Percentiles rank a stretch among this genome's conserved stretches.
These are phyloP conservation scores for Annulohypoxylon maeteangense DNA, from an alignment of 495 filamentous ascomycete species.

Conservation along the genomic window DNA sequence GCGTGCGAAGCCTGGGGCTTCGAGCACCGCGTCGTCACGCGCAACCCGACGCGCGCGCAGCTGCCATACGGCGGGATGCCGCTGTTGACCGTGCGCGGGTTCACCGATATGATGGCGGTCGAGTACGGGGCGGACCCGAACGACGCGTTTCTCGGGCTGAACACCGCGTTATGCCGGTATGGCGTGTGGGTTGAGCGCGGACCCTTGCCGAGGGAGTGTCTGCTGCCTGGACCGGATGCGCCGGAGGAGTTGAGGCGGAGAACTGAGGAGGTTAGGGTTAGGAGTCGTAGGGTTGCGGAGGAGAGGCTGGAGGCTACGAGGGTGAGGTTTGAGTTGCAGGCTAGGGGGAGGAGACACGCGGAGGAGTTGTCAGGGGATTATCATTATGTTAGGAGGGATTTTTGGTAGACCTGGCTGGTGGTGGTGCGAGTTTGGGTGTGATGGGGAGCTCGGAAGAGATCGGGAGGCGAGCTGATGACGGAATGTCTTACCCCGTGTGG, in stretches of 20 bases:
- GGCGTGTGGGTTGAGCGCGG: conserved; percentile 9
- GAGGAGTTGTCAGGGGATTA: conserved; percentile 17
- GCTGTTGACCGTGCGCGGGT: conserved; percentile 11
- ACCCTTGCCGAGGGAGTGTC: conserved; percentile 1
- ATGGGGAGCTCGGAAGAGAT: not conserved
- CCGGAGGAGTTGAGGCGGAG: conserved; percentile 6
- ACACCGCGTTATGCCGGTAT: conserved; percentile 19
- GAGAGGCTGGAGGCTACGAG: conserved; percentile 12
- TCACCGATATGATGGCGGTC: conserved; percentile 15
- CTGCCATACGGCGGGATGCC: conserved; percentile 36
- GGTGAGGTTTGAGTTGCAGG: conserved; percentile 2
- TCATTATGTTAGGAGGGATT: conserved; percentile 28
- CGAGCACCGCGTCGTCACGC: conserved; percentile 20
- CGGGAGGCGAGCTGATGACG: conserved; percentile 10
- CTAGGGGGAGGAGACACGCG: conserved; percentile 9
- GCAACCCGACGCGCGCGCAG: not conserved
- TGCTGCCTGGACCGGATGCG: conserved; percentile 7
- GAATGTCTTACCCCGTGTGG: conserved; percentile 20
- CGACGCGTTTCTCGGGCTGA: not conserved
- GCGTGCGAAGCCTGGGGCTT: conserved; percentile 18
- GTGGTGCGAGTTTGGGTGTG: not conserved
- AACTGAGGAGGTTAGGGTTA: not conserved
- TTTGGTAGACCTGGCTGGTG: not conserved
- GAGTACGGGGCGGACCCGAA: conserved; percentile 9
- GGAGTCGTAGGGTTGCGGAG: conserved; percentile 1